These are phyloP conservation scores for Ceraceosorus guamensis DNA, from an alignment of 1,284 basidiomycete species.

Conservation along the genomic window DNA sequence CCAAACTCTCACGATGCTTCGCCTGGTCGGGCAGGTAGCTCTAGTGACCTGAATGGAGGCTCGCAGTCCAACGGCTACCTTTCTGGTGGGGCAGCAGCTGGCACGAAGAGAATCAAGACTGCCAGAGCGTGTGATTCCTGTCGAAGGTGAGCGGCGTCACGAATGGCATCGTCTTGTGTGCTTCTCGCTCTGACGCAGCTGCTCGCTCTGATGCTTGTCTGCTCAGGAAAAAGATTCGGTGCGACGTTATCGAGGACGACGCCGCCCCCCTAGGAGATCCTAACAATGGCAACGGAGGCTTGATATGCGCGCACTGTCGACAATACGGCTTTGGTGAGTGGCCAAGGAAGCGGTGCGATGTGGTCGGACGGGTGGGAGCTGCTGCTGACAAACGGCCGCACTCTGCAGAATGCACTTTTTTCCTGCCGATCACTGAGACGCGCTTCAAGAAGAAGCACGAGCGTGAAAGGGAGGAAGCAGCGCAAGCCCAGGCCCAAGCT, in stretches of 20 bases:
- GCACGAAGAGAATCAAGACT: too few species aligned
- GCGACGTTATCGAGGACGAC: slow-evolving; percentile 40
- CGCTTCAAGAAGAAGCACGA: slow-evolving; percentile 91
- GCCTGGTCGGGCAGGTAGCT: too few species aligned
- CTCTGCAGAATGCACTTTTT: slow-evolving; percentile 56
- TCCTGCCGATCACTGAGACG: slow-evolving; percentile 94
- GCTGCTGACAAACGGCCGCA: background rate
- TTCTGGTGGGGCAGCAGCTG: too few species aligned
- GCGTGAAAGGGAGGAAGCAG: slow-evolving; percentile 58
- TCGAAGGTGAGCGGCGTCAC: background rate
- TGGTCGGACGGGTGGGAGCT: background rate
- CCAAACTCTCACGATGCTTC: too few species aligned
- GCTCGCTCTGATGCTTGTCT: slow-evolving; percentile 78
- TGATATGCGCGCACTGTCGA: slow-evolving; percentile 32
- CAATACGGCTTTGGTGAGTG: slow-evolving; percentile 31
- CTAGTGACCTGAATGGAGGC: too few species aligned
- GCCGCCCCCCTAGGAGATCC: slow-evolving; percentile 32
- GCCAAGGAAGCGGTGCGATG: background rate
- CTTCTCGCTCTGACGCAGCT: background rate
- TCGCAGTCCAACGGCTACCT: too few species aligned
- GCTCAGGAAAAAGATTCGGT: slow-evolving; percentile 84
- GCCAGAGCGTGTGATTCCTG: too few species aligned
- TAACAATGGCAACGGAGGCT: slow-evolving; percentile 32
- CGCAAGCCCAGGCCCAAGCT: slow-evolving; percentile 40
- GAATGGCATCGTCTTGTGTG: background rate